Base-by-base conservation (phyloP, 2,329 filamentous ascomycete species). In the Coniochaeta pulveracea region DNA sequence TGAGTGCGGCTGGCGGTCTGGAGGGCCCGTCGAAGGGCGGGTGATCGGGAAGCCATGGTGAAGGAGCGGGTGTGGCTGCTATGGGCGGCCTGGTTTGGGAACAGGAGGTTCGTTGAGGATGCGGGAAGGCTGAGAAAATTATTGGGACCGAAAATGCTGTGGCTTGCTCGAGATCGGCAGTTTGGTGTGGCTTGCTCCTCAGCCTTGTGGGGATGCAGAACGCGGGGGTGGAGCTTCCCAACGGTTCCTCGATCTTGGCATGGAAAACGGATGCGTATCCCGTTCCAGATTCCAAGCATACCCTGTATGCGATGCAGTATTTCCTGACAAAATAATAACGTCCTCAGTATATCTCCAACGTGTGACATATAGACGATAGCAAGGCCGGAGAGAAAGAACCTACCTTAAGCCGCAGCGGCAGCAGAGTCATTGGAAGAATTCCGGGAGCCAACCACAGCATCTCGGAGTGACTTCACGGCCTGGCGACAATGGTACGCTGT, bases 1-100 rank as follows among this genome's bases (percentile, higher is more conserved):
- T n/a, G n/a, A n/a, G n/a, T n/a, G n/a, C n/a, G 28, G 10, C 11
- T 31, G 19, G 18, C 19, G 28, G 12, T 19, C 28, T 22, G 35
- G 5, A 37, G 27, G 15, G 33, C 36, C 26, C 26, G 16, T n/a
- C 18, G 27, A 11, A 26, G 25, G n/a, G 22, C 23, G 9, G 29
- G 19, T 16, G 33, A 28, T 15, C 36, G 36, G 19, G 27, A 15
- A 9, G 33, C 28, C 36, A 38, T 38, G 19, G 14, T 21, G 32
- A 17, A 8, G 6, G 18, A 19, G 14, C 15, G 18, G 24, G 26
- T 31, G 21, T 18, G 29, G 15, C 17, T 26, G 26, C 18, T 14
- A 24, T 10, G 31, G 14, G 25, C 12, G 19, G 26, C 12, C n/a
- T n/a, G 28, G 18, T 31, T 17, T 19, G 27, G 14, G 18, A 31